These are phyloP conservation scores for Herpotrichia juniperi DNA, from an alignment of 2,329 filamentous ascomycete species.

Conservation along the genomic window DNA sequence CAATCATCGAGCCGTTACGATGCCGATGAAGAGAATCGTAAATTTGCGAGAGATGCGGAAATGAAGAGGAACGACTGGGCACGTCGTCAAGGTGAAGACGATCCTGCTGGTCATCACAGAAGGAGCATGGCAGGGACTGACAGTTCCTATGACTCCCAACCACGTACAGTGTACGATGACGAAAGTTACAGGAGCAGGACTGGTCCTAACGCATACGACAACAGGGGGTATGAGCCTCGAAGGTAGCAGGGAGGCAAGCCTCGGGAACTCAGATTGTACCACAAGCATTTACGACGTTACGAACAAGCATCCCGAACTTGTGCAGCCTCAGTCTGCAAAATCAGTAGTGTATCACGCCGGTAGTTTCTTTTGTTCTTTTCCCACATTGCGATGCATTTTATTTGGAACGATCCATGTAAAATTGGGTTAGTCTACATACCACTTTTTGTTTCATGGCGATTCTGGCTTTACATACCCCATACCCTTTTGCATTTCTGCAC, in stretches of 20 bases:
- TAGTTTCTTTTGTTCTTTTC: slow-evolving; percentile 5
- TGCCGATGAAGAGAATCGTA: slow-evolving; percentile 36
- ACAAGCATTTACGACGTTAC: slow-evolving; percentile 14
- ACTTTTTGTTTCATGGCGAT: slow-evolving; percentile 1
- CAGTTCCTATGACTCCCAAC: slow-evolving; percentile 32
- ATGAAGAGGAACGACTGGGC: slow-evolving; percentile 31
- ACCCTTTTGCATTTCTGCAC: slow-evolving; percentile 10
- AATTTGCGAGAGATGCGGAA: slow-evolving; percentile 39
- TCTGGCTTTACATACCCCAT: slow-evolving; percentile 14
- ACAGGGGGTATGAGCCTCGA: slow-evolving; percentile 33
- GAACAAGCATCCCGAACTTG: slow-evolving; percentile 9
- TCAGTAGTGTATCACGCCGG: not conserved
- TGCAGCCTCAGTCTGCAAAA: not conserved
- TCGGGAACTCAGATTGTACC: not conserved
- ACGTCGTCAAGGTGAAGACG: slow-evolving; percentile 24
- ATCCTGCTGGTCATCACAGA: slow-evolving; percentile 24
- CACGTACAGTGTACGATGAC: slow-evolving; percentile 38
- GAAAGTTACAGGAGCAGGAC: slow-evolving; percentile 35
- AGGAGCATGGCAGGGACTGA: slow-evolving; percentile 32
- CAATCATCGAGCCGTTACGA: slow-evolving; percentile 41
- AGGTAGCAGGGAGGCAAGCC: slow-evolving; percentile 28
- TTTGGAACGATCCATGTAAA: slow-evolving; percentile 1
- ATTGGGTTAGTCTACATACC: slow-evolving; percentile 1
- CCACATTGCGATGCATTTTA: not conserved
- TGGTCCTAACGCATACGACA: slow-evolving; percentile 34